Evolutionary conservation across 305 asterid genomes (phyloP), one percentile per base, ranked within the genome.

Genomic region (Solanum hybrid): DNA sequence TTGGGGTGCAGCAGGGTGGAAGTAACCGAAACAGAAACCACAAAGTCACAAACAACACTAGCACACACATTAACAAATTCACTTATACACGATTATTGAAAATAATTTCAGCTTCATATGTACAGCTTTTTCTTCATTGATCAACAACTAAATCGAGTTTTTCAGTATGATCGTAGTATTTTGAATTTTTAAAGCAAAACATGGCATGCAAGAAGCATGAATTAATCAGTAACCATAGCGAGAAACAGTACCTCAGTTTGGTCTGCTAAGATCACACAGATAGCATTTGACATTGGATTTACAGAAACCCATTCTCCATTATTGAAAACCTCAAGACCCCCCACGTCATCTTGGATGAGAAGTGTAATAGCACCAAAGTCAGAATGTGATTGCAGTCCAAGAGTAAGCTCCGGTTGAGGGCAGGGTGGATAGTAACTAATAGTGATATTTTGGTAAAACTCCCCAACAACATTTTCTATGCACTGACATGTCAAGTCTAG

Each of bases 321-420:
- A 92, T 96, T 97, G 7, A 91, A 92, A 89, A 96, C 95, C 94
- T 96, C 95, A 80, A 97, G 99, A 12, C 99, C 99, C 22, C 96
- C 98, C 20, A 97, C 99, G 37, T 96, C 97, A 92, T 96, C 99
- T 91, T 97, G 99, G 91, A 96, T 95, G 91, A 96, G 98, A 88
- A 96, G 95, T 2, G 99, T 95, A 89, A 97, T 70, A 73, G 95
- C 98, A 31, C 99, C 99, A 88, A 96, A 90, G 90, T 96, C 99
- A 29, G 98, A 95, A 91, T 97, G 99, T 6, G 99, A 95, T 90
- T 96, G 99, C 94, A 97, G 91, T 36, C 99, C 99, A 88, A 97
- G 98, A 65, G 98, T 96, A 51, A 96, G 99, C 90, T 97, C 98
- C 1, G 99, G 99, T 92, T 96, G 98, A 11, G 99, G 98, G 93